phyloP scores from a whole-genome alignment of 2,329 filamentous ascomycete genomes.

The Didymella pomorum region DNA sequence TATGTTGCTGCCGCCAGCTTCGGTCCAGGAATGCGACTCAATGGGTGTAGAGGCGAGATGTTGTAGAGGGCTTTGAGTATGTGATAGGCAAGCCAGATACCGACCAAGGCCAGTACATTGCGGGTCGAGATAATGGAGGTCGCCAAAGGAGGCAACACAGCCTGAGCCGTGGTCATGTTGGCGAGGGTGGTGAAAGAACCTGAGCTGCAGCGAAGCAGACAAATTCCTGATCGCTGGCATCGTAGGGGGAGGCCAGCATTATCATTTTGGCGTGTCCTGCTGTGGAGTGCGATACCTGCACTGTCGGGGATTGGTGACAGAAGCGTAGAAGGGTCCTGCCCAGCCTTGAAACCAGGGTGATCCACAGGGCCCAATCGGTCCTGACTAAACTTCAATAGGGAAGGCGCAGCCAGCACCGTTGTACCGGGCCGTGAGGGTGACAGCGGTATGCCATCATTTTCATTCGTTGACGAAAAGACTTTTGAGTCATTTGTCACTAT shows the following conservation, averaged over 20 bases:
- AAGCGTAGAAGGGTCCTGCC: constrained; percentile 16
- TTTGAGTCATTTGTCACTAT: constrained; percentile 10
- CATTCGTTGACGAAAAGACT: constrained; percentile 9
- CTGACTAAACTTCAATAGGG: not conserved
- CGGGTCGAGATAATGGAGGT: constrained; percentile 19
- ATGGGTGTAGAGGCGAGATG: constrained; percentile 39
- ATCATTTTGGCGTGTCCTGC: constrained; percentile 14
- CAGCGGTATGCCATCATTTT: constrained; percentile 11
- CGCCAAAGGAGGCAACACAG: constrained; percentile 7
- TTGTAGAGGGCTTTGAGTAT: constrained; percentile 34
- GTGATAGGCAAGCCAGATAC: constrained; percentile 26
- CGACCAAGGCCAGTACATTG: constrained; percentile 17
- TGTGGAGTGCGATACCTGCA: constrained; percentile 24
- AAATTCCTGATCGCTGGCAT: constrained; percentile 3
- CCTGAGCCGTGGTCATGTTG: constrained; percentile 16
- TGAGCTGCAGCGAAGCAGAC: constrained; percentile 7
- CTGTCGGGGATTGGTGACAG: constrained; percentile 21
- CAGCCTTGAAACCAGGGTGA: constrained; percentile 1
- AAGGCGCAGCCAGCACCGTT: not conserved
- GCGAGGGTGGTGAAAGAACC: constrained; percentile 4
- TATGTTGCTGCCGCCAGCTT: constrained; percentile 47
- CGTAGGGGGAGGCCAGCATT: constrained; percentile 11
- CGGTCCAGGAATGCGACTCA: constrained; percentile 45
- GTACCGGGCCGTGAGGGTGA: constrained; percentile 10
- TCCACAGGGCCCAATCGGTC: not conserved